Evolutionary conservation across 2,329 filamentous ascomycete genomes (phyloP).

Genomic region (Ustulina deusta): DNA sequence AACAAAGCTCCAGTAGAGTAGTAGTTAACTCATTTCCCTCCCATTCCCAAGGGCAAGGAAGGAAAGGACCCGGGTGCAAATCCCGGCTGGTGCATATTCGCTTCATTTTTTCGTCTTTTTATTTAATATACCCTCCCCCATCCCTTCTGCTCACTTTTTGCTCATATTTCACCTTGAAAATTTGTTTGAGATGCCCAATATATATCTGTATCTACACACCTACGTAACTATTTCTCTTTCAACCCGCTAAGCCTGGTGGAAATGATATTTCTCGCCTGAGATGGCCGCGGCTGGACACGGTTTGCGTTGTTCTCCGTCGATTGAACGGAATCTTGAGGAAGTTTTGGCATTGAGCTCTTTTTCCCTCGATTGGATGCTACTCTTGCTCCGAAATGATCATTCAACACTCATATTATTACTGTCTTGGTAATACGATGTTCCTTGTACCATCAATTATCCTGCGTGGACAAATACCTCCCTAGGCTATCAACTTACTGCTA

Average conservation of each 20-base stretch:
- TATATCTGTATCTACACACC: background rate
- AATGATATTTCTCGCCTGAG: background rate
- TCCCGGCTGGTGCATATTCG: slow-evolving; percentile 47
- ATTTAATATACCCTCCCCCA: background rate
- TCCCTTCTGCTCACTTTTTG: background rate
- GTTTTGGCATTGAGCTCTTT: background rate
- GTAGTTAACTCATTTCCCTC: slow-evolving; percentile 51
- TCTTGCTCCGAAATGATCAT: background rate
- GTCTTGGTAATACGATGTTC: background rate
- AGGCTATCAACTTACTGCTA: too few species aligned
- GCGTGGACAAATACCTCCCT: too few species aligned
- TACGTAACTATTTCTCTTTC: background rate
- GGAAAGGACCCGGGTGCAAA: slow-evolving; percentile 51
- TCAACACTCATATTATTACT: background rate
- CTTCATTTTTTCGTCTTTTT: slow-evolving; percentile 9
- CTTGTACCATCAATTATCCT: too few species aligned
- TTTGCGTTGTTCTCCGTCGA: background rate
- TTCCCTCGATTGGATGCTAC: background rate
- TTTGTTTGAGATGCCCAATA: background rate
- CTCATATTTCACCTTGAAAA: background rate
- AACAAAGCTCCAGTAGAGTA: slow-evolving; percentile 42
- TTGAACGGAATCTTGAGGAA: background rate
- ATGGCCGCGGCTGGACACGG: background rate
- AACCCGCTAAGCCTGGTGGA: too few species aligned
- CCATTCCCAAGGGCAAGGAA: slow-evolving; percentile 34